These are phyloP conservation scores for Kodamaea laetipori DNA, from an alignment of 805 yeast species.

Conservation along the genomic window DNA sequence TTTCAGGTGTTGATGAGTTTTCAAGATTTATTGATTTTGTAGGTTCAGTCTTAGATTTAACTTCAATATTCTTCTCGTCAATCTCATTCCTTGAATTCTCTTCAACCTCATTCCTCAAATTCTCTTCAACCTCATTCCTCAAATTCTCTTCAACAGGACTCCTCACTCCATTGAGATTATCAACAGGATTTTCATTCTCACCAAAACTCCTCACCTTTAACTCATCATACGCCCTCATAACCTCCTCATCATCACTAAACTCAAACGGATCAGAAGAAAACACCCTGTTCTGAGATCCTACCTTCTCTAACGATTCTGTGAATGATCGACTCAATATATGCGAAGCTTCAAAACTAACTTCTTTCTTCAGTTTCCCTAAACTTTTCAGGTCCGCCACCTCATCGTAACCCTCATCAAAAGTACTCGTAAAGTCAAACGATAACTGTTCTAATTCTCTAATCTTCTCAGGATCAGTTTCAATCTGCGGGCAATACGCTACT, in stretches of 20 bases:
- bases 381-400: too few relatives aligned
- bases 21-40: too few relatives aligned
- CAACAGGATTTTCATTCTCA: background rate
- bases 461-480: slow-evolving; percentile 12
- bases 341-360: background rate
- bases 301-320: background rate
- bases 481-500: slow-evolving; percentile 6
- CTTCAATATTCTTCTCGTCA: too few relatives aligned
- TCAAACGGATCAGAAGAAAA: slow-evolving; percentile 11
- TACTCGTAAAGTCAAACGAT: slow-evolving; percentile 10
- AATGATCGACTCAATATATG: background rate
- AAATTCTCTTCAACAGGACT: background rate
- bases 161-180: too few relatives aligned
- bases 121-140: background rate
- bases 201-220: background rate
- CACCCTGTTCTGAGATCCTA: background rate
- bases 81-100: too few relatives aligned
- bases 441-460: slow-evolving; percentile 9
- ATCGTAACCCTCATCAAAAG: background rate
- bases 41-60: too few relatives aligned
- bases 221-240: slow-evolving; percentile 15
- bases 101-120: background rate
- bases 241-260: slow-evolving; percentile 18
- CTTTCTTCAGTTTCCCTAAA: background rate
- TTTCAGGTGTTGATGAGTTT: background rate